phyloP scores from a whole-genome alignment of 352 stramenopile species.

The Phytophthora chlamydospora region DNA sequence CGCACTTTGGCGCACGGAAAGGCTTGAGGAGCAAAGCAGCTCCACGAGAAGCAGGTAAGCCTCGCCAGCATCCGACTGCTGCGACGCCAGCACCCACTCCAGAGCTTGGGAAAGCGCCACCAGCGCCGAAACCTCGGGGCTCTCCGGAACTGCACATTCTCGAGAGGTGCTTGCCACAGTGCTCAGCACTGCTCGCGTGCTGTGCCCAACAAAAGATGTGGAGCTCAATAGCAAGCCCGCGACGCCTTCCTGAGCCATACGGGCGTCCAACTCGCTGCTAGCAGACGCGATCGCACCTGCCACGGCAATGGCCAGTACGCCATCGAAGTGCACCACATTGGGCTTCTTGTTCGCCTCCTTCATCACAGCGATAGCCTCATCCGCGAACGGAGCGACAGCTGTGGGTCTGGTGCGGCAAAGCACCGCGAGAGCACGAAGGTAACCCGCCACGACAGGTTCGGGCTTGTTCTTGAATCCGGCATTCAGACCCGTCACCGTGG shows the following conservation, averaged over 20 bases:
- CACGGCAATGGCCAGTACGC: conserved; percentile 69
- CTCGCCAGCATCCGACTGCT: conserved; percentile 52
- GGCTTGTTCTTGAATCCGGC: conserved; percentile 75
- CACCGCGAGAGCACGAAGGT: conserved; percentile 63
- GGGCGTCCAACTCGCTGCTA: conserved; percentile 63
- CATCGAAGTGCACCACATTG: conserved; percentile 75
- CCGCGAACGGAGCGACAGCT: conserved; percentile 41
- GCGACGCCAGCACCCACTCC: conserved; percentile 73
- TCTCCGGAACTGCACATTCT: conserved; percentile 28
- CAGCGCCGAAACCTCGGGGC: conserved; percentile 67
- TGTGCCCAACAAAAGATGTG: conserved; percentile 57
- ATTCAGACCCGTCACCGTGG: conserved; percentile 51
- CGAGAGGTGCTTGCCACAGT: conserved; percentile 32
- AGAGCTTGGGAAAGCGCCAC: conserved; percentile 54
- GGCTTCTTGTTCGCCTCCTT: conserved; percentile 81
- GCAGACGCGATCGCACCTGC: conserved; percentile 62
- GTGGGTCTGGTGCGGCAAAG: conserved; percentile 42
- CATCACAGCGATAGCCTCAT: conserved; percentile 64
- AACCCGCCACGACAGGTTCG: conserved; percentile 68
- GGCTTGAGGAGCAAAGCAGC: conserved; percentile 55
- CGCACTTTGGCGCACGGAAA: conserved; percentile 57
- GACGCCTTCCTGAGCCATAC: conserved; percentile 60
- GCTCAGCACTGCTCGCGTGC: conserved; percentile 48
- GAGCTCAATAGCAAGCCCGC: conserved; percentile 48
- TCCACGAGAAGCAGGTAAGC: conserved; percentile 70